Percentiles rank a stretch among this genome's conserved stretches.
Conservation (phyloP, 2,329 filamentous ascomycete species). For the Aspergillus ibericus region DNA sequence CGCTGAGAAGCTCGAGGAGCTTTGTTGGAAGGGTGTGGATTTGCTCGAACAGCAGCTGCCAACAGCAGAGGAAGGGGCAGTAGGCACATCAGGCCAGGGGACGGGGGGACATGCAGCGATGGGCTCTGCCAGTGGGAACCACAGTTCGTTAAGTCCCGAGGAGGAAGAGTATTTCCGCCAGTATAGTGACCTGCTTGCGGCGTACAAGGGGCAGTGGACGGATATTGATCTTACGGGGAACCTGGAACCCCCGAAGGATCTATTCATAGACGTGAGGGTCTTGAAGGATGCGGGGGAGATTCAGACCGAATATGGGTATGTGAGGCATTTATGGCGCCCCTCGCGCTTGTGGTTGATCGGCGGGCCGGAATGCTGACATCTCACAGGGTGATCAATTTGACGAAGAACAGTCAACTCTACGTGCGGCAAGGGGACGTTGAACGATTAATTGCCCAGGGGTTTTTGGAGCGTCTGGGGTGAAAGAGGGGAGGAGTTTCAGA, state of each 20-base stretch:
- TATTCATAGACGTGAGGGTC: conserved; percentile 96
- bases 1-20: conserved; percentile 86
- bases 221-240: conserved; percentile 95
- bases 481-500: not conserved
- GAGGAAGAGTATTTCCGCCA: conserved; percentile 95
- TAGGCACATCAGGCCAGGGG: conserved; percentile 19
- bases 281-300: conserved; percentile 97
- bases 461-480: conserved; percentile 86
- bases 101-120: conserved; percentile 25
- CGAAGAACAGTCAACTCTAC: conserved; percentile 97
- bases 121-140: conserved; percentile 46
- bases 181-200: conserved; percentile 88
- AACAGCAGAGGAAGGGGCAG: conserved; percentile 43
- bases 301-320: conserved; percentile 96
- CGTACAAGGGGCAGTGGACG: conserved; percentile 97
- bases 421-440: conserved; percentile 96
- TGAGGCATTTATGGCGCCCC: conserved; percentile 17
- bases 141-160: conserved; percentile 85
- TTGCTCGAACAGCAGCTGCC: conserved; percentile 68
- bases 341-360: not conserved
- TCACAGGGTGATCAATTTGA: conserved; percentile 83
- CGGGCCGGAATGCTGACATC: conserved; percentile 23
- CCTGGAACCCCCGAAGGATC: conserved; percentile 86
- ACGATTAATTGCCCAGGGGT: conserved; percentile 88
- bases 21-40: conserved; percentile 89